Percentiles rank a stretch among this genome's conserved stretches.
phyloP scores from a whole-genome alignment of 148 eudicot species.

The Selenicereus undatus region DNA sequence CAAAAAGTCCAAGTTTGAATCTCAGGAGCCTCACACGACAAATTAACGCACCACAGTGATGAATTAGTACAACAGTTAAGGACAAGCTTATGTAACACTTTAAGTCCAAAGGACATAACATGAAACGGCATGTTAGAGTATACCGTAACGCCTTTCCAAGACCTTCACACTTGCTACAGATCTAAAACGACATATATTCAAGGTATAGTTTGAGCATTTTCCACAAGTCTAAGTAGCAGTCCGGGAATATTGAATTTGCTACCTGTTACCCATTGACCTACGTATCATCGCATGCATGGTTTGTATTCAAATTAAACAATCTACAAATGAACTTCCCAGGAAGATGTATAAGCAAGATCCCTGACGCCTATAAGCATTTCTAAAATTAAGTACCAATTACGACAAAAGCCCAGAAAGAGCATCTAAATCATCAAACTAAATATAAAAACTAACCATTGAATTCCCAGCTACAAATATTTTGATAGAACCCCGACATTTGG shows the following conservation, averaged over 20 bases:
- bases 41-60: not conserved
- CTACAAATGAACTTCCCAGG: not conserved
- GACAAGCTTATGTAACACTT: not conserved
- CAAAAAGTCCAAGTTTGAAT: not conserved
- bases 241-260: not conserved
- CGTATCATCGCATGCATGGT: not conserved
- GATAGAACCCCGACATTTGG: not conserved
- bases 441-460: not conserved
- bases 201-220: not conserved
- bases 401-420: not conserved
- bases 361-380: not conserved
- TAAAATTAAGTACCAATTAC: not conserved
- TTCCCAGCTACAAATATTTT: not conserved
- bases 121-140: not conserved
- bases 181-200: not conserved
- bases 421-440: not conserved
- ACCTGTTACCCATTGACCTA: not conserved
- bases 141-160: no score
- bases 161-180: not conserved
- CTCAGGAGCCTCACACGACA: not conserved
- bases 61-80: not conserved
- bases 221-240: not conserved
- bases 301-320: not conserved
- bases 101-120: not conserved
- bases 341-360: not conserved